Conservation (phyloP, 2,329 filamentous ascomycete genomes). For the Colletotrichum chlorophyti region DNA sequence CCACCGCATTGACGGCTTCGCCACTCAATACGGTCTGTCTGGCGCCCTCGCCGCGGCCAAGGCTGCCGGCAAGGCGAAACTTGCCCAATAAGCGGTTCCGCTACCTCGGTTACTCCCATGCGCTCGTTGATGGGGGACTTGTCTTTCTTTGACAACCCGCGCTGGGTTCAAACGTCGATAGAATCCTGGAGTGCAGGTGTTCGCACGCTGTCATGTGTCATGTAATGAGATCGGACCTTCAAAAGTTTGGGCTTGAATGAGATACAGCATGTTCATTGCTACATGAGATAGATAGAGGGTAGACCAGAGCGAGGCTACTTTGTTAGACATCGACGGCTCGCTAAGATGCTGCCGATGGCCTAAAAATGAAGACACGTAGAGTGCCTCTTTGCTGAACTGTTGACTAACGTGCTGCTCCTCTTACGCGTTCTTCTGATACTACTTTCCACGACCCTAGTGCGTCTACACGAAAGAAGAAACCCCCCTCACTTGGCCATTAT, state of each 20-base stretch:
- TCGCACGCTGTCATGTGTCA: background rate
- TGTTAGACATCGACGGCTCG: no score
- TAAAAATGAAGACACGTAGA: no score
- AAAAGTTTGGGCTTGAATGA: background rate
- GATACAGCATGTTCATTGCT: background rate
- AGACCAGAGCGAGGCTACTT: no score
- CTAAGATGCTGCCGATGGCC: no score
- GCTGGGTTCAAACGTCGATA: background rate
- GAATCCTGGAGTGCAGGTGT: background rate
- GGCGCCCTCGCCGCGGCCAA: constrained; percentile 59
- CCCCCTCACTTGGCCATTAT: no score
- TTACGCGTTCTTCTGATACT: no score
- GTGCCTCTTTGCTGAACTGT: no score
- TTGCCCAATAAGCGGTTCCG: background rate
- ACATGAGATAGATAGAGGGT: no score
- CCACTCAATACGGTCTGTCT: constrained; percentile 70
- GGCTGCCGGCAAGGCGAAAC: constrained; percentile 33
- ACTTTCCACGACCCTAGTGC: no score
- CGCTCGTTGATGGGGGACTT: background rate
- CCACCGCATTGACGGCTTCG: constrained; percentile 79
- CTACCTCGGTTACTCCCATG: background rate
- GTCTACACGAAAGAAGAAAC: no score
- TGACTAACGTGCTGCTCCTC: no score
- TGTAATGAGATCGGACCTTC: background rate
- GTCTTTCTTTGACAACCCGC: background rate